Conservation (phyloP, 371 early-diverging fungal species). For the Massospora cicadina region DNA sequence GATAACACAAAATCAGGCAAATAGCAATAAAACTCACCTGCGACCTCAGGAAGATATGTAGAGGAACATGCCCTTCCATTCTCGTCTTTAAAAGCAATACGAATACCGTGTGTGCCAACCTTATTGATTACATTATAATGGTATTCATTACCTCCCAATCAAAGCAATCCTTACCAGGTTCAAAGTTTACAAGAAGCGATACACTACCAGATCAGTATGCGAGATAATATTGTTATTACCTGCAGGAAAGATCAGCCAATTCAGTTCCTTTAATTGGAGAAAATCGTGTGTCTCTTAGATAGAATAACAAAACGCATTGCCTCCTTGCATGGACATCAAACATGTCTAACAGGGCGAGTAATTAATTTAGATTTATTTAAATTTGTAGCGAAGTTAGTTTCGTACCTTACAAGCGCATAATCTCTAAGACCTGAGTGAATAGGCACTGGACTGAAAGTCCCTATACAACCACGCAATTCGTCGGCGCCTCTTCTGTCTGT, state of each 20-base stretch:
- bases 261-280: constrained; percentile 48
- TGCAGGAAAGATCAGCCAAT: constrained; percentile 40
- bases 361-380: not conserved
- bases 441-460: constrained; percentile 61
- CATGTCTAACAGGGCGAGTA: too few relatives aligned
- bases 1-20: not conserved
- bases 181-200: constrained; percentile 73
- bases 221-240: constrained; percentile 13
- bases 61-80: constrained; percentile 41
- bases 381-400: not conserved
- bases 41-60: constrained; percentile 85
- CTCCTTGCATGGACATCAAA: too few relatives aligned
- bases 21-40: too few relatives aligned
- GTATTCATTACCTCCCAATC: constrained; percentile 58
- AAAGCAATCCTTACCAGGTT: constrained; percentile 39
- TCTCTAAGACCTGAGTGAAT: constrained; percentile 51
- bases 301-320: constrained; percentile 51
- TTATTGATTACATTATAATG: constrained; percentile 7
- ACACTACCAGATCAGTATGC: constrained; percentile 26
- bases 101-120: constrained; percentile 77
- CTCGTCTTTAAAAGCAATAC: constrained; percentile 56
- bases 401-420: constrained; percentile 73
- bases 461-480: constrained; percentile 79
- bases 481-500: not conserved
- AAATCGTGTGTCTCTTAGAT: constrained; percentile 69